Percentiles rank a stretch among this genome's conserved stretches.
Evolutionary conservation across 768 basidiomycete species (phyloP).

Genomic region (Lactifluus piperatus): DNA sequence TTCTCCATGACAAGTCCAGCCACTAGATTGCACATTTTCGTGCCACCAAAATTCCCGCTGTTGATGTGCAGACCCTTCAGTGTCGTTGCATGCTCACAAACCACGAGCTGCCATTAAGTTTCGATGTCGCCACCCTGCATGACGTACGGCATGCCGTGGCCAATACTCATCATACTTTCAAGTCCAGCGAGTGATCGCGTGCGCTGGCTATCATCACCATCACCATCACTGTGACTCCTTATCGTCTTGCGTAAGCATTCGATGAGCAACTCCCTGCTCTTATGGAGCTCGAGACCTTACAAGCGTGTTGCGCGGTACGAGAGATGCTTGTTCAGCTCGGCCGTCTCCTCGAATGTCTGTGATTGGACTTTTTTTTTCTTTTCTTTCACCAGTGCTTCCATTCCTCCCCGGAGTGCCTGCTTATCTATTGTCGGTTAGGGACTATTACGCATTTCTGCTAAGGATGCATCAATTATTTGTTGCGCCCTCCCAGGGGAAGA

Average conservation of each 20-base stretch:
- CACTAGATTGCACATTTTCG: too few species aligned
- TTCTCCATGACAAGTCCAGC: too few species aligned
- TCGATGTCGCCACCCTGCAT: too few species aligned
- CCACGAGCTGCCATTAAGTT: too few species aligned
- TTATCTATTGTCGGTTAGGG: constrained; percentile 32
- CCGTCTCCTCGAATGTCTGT: constrained; percentile 84
- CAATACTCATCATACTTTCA: too few species aligned
- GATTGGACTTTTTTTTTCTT: constrained; percentile 27
- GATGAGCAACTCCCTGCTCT: constrained; percentile 53
- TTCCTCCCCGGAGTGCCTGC: not conserved
- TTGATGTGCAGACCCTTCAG: too few species aligned
- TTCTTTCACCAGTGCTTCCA: not conserved
- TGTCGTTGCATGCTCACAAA: too few species aligned
- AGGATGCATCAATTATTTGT: constrained; percentile 62
- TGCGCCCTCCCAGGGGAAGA: constrained; percentile 68
- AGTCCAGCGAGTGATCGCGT: too few species aligned
- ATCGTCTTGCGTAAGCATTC: constrained; percentile 52
- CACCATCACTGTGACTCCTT: too few species aligned
- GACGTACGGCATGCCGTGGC: too few species aligned
- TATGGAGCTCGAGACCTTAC: constrained; percentile 57
- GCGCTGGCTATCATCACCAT: too few species aligned
- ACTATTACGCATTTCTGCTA: constrained; percentile 68
- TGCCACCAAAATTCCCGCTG: too few species aligned
- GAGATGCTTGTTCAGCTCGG: constrained; percentile 77
- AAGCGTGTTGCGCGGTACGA: constrained; percentile 70